Evolutionary conservation across 306 rosid genomes (phyloP), one percentile per base, ranked within the genome.

Genomic region (Prunus dulcis): DNA sequence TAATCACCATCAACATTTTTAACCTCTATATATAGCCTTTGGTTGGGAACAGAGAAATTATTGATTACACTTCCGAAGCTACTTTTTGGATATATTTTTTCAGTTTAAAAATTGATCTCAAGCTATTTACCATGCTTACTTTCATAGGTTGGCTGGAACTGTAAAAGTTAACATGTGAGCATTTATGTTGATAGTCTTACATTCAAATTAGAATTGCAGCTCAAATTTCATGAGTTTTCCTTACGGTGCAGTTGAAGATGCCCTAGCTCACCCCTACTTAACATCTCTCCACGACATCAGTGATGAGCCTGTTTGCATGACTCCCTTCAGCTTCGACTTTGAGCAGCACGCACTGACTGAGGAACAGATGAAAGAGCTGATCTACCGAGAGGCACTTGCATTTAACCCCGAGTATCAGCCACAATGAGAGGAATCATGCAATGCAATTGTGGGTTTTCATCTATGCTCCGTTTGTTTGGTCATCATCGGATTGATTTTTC

Each of bases 231-330:
- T 25, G 46, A 6, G 76, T 38, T 62, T 78, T 84, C 17, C 18
- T 50, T 52, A 55, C 71, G 49, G 80, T 53, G 72, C 89, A 96
- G 99, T 96, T 66, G 99, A 96, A 85, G 90, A 81, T 74, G 98
- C 99, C 18, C 84, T 96, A 69, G 98, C 93, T 38, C 99, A 96
- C 75, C 98, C 99, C 25, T 96, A 96, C 77, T 73, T 96, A 52
- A 93, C 97, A 57, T 92, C 99, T 72, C 90, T 96, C 72, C 99
- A 96, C 67, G 99, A 96, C 88, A 93, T 92, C 64, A 96, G 98
- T 32, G 99, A 96, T 53, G 99, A 96, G 83, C 99, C 99, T 28
- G 96, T 92, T 76, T 91, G 98, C 93, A 78, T 65, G 90, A 91
- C 90, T 64, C 99, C 99, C 70, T 96, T 96, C 90, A 93, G 77